These are phyloP conservation scores for Alopecurus myosuroides DNA, from an alignment of 176 grass and related monocot genomes.

Conservation along the genomic window DNA sequence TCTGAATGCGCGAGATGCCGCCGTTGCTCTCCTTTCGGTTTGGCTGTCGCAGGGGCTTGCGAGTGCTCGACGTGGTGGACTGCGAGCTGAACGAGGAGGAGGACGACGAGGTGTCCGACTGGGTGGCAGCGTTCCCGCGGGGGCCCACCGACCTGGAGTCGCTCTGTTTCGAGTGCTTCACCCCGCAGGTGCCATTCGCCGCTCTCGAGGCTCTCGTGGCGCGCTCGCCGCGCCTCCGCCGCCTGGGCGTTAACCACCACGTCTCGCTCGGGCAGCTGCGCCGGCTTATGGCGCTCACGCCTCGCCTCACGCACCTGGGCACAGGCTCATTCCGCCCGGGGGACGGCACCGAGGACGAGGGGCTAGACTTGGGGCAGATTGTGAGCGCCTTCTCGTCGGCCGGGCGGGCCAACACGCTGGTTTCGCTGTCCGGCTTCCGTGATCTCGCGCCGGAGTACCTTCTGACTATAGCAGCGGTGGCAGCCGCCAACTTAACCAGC, in stretches of 20 bases:
- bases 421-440: slow-evolving; percentile 90
- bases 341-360: slow-evolving; percentile 37
- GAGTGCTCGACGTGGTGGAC: slow-evolving; percentile 74
- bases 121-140: slow-evolving; percentile 65
- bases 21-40: too few species aligned
- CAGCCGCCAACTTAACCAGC: slow-evolving; percentile 34
- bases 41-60: slow-evolving; percentile 29
- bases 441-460: slow-evolving; percentile 62
- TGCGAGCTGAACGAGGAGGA: slow-evolving; percentile 56
- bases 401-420: slow-evolving; percentile 27
- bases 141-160: slow-evolving; percentile 51
- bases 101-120: slow-evolving; percentile 43
- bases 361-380: slow-evolving; percentile 41
- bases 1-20: too few species aligned
- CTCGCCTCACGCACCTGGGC: slow-evolving; percentile 64
- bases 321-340: slow-evolving; percentile 60
- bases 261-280: slow-evolving; percentile 68
- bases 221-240: slow-evolving; percentile 60
- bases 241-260: slow-evolving; percentile 68
- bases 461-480: slow-evolving; percentile 45
- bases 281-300: slow-evolving; percentile 64
- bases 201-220: slow-evolving; percentile 63
- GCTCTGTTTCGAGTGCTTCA: slow-evolving; percentile 74
- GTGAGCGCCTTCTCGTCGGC: slow-evolving; percentile 29
- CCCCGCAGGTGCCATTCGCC: slow-evolving; percentile 33